These are phyloP conservation scores for Westerdykella ornata DNA, from an alignment of 2,329 filamentous ascomycete species.

Conservation along the genomic window DNA sequence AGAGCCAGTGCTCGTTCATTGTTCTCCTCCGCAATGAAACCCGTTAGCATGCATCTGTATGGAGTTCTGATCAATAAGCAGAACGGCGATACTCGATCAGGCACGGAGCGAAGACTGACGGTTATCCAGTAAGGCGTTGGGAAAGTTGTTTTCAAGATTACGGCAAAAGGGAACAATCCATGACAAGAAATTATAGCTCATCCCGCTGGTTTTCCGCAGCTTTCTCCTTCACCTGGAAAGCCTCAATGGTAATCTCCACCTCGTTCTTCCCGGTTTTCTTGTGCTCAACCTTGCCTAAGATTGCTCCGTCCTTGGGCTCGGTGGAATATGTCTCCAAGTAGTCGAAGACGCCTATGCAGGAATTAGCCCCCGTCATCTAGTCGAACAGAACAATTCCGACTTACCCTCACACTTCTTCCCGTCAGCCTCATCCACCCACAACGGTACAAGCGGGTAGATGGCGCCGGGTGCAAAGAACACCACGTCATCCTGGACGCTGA, in stretches of 20 bases:
- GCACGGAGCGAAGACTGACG: too few species aligned
- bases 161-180: too few species aligned
- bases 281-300: constrained; percentile 25
- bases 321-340: constrained; percentile 28
- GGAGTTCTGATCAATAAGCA: too few species aligned
- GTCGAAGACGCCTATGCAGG: constrained; percentile 21
- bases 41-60: too few species aligned
- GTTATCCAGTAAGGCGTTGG: too few species aligned
- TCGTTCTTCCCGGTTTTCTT: constrained; percentile 20
- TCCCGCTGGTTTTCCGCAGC: constrained; percentile 11
- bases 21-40: too few species aligned
- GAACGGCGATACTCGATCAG: too few species aligned
- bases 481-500: constrained; percentile 39
- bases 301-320: constrained; percentile 24
- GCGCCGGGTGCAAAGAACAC: constrained; percentile 51
- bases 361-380: constrained; percentile 4
- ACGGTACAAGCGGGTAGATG: constrained; percentile 45
- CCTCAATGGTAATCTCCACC: constrained; percentile 29
- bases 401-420: constrained; percentile 41
- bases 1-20: too few species aligned
- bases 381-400: constrained; percentile 7
- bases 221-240: constrained; percentile 18
- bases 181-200: constrained; percentile 17
- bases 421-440: constrained; percentile 43
- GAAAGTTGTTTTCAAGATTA: too few species aligned